phyloP scores from a whole-genome alignment of 345 rosid genomes.

The Mercurialis annua region DNA sequence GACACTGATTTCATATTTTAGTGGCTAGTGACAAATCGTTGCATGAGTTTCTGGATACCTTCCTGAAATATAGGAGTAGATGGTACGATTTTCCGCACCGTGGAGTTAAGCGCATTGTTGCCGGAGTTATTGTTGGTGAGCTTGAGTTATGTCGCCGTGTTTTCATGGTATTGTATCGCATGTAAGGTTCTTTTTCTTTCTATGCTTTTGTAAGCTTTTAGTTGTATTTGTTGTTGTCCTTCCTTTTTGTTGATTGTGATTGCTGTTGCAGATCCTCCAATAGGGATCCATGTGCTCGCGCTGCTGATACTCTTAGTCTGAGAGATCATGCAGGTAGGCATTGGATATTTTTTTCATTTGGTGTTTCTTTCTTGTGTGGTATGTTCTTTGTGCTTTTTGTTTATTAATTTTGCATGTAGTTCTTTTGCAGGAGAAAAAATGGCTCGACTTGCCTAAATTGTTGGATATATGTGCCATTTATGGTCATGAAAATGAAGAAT shows the following conservation, averaged over 20 bases:
- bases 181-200: slow-evolving; percentile 47
- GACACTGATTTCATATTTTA: slow-evolving; percentile 10
- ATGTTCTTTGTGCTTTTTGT: slow-evolving; percentile 27
- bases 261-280: slow-evolving; percentile 66
- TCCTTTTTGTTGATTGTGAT: not conserved
- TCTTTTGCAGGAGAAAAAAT: slow-evolving; percentile 84
- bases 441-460: slow-evolving; percentile 89
- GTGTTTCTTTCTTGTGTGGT: not conserved
- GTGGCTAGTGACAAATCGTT: slow-evolving; percentile 79
- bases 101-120: slow-evolving; percentile 77
- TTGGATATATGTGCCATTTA: slow-evolving; percentile 87
- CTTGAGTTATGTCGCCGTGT: slow-evolving; percentile 71
- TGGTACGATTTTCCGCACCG: slow-evolving; percentile 97
- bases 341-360: not conserved
- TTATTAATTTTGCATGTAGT: slow-evolving; percentile 55
- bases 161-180: slow-evolving; percentile 82
- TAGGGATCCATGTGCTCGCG: slow-evolving; percentile 76
- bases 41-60: slow-evolving; percentile 75
- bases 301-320: slow-evolving; percentile 62
- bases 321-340: slow-evolving; percentile 75
- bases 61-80: slow-evolving; percentile 76
- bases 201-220: not conserved
- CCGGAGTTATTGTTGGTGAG: slow-evolving; percentile 89
- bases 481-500: slow-evolving; percentile 87
- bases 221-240: not conserved